Conservation (phyloP, 148 eudicot genomes). For the Fallopia convolvulus region DNA sequence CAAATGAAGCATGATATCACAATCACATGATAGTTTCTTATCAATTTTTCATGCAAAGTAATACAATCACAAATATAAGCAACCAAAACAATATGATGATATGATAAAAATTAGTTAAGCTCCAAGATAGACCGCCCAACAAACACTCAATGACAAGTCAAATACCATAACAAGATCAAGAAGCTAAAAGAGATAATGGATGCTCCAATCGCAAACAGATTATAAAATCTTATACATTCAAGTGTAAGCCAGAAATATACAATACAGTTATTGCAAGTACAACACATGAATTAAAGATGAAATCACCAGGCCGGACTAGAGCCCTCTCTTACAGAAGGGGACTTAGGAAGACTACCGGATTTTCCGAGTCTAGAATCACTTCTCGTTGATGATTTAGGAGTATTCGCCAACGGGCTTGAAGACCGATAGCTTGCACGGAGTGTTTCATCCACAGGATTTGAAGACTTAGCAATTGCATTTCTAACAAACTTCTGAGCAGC, state of each 20-base stretch:
- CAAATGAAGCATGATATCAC: neutral
- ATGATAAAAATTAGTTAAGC: neutral
- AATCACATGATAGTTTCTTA: neutral
- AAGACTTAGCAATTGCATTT: conserved; percentile 80
- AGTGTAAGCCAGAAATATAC: neutral
- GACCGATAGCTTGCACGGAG: conserved; percentile 93
- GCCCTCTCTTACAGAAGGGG: conserved; percentile 76
- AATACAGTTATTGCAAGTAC: neutral
- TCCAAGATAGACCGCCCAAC: neutral
- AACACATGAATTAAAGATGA: neutral
- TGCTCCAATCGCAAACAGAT: neutral
- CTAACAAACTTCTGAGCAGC: conserved; percentile 92
- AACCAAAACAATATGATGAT: neutral
- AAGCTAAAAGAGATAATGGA: conserved; percentile 1
- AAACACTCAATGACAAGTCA: neutral
- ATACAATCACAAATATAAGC: neutral
- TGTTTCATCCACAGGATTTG: conserved; percentile 66
- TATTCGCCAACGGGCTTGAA: conserved; percentile 63
- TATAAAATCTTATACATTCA: neutral
- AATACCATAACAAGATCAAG: neutral
- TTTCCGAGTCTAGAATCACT: conserved; percentile 71
- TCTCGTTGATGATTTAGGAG: conserved; percentile 65
- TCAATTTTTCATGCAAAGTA: neutral
- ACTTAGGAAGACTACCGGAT: conserved; percentile 47
- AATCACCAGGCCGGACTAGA: conserved; percentile 74